Percentiles rank a stretch among this genome's conserved stretches.
Evolutionary conservation across 257 asterid species (phyloP).

Genomic region (Solanum bulbocastanum): DNA sequence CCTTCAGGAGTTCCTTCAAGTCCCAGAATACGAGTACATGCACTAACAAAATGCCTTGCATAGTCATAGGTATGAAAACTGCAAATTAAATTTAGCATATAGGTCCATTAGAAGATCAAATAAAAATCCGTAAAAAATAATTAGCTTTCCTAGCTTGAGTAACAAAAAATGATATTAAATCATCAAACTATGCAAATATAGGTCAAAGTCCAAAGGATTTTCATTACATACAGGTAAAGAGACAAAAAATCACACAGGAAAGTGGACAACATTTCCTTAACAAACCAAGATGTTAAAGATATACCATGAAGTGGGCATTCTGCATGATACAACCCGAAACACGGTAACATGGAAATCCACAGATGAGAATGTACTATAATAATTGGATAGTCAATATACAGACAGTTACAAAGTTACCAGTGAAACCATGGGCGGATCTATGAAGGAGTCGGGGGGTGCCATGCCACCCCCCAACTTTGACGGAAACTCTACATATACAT

Average conservation of each 20-base stretch:
- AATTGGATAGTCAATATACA: background rate
- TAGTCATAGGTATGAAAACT: constrained; percentile 95
- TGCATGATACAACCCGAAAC: background rate
- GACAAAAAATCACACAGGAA: background rate
- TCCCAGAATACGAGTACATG: constrained; percentile 93
- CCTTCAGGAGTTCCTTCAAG: constrained; percentile 98
- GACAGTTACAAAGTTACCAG: background rate
- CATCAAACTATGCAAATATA: background rate
- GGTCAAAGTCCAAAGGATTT: background rate
- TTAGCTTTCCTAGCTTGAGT: background rate
- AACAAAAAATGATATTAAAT: background rate
- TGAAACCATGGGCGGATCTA: too few species aligned
- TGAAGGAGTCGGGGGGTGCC: too few species aligned
- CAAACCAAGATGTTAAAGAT: background rate
- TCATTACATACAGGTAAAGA: background rate
- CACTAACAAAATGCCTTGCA: constrained; percentile 92
- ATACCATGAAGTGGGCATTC: background rate
- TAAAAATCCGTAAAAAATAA: background rate
- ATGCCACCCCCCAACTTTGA: too few species aligned
- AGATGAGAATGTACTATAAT: background rate
- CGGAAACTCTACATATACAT: too few species aligned
- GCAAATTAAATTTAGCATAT: constrained; percentile 21
- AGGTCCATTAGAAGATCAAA: constrained; percentile 10
- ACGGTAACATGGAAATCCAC: background rate
- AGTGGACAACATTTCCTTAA: background rate